Conservation (phyloP, 768 basidiomycete genomes). For the Cyclocybe aegerita region DNA sequence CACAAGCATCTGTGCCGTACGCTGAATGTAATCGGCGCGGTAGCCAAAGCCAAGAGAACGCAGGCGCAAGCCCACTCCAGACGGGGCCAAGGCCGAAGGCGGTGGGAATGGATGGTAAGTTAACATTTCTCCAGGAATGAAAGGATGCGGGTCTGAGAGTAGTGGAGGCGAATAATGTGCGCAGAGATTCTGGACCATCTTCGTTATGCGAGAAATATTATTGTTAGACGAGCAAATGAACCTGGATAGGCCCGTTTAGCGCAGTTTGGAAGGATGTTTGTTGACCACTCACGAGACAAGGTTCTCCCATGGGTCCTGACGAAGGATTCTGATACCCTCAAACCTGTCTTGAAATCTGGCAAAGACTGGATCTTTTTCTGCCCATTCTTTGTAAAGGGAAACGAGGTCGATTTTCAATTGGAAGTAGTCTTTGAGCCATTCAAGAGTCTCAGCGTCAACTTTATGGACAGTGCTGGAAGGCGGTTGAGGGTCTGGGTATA, state of each 20-base stretch:
- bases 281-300: slow-evolving; percentile 74
- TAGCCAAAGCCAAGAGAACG: slow-evolving; percentile 94
- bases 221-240: slow-evolving; percentile 99
- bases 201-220: slow-evolving; percentile 91
- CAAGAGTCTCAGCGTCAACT: slow-evolving; percentile 63
- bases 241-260: slow-evolving; percentile 34
- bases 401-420: slow-evolving; percentile 77
- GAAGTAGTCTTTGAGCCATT: slow-evolving; percentile 86
- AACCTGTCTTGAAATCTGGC: slow-evolving; percentile 60
- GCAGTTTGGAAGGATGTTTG: not conserved
- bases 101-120: slow-evolving; percentile 84
- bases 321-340: slow-evolving; percentile 79
- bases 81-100: slow-evolving; percentile 62
- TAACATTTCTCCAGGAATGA: slow-evolving; percentile 23
- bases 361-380: slow-evolving; percentile 72
- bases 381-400: slow-evolving; percentile 77
- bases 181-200: slow-evolving; percentile 87
- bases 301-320: slow-evolving; percentile 97
- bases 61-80: slow-evolving; percentile 59
- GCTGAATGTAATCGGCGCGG: slow-evolving; percentile 86
- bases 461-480: slow-evolving; percentile 29
- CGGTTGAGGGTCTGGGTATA: slow-evolving; percentile 53
- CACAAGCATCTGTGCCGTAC: slow-evolving; percentile 77
- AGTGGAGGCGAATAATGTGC: slow-evolving; percentile 72
- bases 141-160: slow-evolving; percentile 43